Evolutionary conservation across 1,139 yeast species (phyloP).

Genomic region (Candida labiduridarum): DNA sequence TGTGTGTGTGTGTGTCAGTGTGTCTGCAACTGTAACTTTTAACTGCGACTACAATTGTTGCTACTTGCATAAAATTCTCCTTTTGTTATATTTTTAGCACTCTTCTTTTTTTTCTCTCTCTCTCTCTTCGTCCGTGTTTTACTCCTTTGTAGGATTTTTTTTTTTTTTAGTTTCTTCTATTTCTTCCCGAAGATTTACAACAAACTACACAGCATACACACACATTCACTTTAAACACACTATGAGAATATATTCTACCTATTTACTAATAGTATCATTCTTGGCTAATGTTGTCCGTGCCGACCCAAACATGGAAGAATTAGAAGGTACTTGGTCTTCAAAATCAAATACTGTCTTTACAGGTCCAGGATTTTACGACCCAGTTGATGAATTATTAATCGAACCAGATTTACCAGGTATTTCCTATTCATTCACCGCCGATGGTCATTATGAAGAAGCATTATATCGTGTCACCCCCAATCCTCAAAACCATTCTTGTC

Average conservation of each 20-base stretch:
- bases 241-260: conserved; percentile 4
- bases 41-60: no score
- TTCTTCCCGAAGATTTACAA: neutral
- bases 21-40: no score
- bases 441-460: conserved; percentile 91
- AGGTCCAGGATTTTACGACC: conserved; percentile 96
- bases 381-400: conserved; percentile 87
- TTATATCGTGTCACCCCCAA: conserved; percentile 75
- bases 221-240: neutral
- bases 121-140: neutral
- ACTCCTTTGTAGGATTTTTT: neutral
- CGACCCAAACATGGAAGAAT: conserved; percentile 37
- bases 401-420: conserved; percentile 97
- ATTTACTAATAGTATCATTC: conserved; percentile 4
- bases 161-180: neutral
- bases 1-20: neutral
- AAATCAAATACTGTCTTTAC: conserved; percentile 94
- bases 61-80: neutral
- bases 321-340: conserved; percentile 94
- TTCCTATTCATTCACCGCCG: conserved; percentile 87
- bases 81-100: neutral
- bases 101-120: neutral
- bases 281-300: conserved; percentile 15
- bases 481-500: conserved; percentile 76
- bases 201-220: neutral